Evolutionary conservation across 306 rosid species (phyloP).

Genomic region (Citrullus amarus): DNA sequence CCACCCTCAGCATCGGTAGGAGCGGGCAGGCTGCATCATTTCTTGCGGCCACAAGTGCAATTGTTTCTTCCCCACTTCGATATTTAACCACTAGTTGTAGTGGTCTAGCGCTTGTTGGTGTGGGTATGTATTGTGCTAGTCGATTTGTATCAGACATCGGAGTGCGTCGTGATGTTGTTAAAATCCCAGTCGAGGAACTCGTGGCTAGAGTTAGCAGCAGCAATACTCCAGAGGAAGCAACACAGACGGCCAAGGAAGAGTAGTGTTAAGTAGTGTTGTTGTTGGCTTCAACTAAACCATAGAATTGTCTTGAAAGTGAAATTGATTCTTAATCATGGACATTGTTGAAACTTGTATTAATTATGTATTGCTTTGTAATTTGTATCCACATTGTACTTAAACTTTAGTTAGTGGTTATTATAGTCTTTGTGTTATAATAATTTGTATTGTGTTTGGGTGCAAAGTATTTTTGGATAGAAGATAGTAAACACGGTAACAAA

Average conservation of each 20-base stretch:
- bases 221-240: slow-evolving; percentile 22
- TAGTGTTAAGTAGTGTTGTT: background rate
- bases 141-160: slow-evolving; percentile 44
- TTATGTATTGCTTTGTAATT: background rate
- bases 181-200: slow-evolving; percentile 51
- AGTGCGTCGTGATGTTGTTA: slow-evolving; percentile 29
- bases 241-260: background rate
- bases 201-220: slow-evolving; percentile 7
- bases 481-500: too few relatives aligned
- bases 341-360: background rate
- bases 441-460: too few relatives aligned
- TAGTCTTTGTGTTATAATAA: too few relatives aligned
- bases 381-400: background rate
- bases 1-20: slow-evolving; percentile 27
- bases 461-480: too few relatives aligned
- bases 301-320: background rate
- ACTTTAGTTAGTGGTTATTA: too few relatives aligned
- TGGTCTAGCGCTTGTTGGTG: slow-evolving; percentile 27
- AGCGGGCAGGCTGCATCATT: slow-evolving; percentile 57
- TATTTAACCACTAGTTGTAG: slow-evolving; percentile 17
- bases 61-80: slow-evolving; percentile 24
- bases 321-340: background rate
- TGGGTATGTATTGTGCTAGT: slow-evolving; percentile 31
- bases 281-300: background rate
- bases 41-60: slow-evolving; percentile 30